phyloP scores from a whole-genome alignment of 805 yeast genomes.

The Huiozyma naganishii region DNA sequence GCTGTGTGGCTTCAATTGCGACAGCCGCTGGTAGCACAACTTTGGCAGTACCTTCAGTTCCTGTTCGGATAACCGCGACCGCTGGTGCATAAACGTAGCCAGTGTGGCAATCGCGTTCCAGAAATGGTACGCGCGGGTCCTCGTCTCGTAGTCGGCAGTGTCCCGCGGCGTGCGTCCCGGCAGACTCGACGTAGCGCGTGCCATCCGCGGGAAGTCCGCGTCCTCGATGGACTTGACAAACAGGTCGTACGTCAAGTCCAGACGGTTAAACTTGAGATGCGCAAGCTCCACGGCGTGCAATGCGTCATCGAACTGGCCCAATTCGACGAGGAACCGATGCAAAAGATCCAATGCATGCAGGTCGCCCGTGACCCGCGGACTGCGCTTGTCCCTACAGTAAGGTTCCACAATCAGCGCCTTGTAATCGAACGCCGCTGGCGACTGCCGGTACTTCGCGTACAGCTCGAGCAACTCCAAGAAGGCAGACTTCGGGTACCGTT shows the following conservation, averaged over 20 bases:
- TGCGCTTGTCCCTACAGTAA: slow-evolving; percentile 13
- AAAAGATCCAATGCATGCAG: slow-evolving; percentile 40
- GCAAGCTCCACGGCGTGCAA: slow-evolving; percentile 45
- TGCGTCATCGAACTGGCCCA: slow-evolving; percentile 33
- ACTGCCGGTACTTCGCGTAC: slow-evolving; percentile 22
- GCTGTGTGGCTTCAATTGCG: slow-evolving; percentile 38
- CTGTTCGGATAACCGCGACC: slow-evolving; percentile 29
- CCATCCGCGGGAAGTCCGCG: slow-evolving; percentile 41
- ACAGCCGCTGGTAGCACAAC: slow-evolving; percentile 50
- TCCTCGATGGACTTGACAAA: slow-evolving; percentile 39
- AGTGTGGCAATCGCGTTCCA: slow-evolving; percentile 45
- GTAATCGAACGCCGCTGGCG: slow-evolving; percentile 24
- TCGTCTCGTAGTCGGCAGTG: neutral
- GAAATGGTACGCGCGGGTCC: slow-evolving; percentile 30
- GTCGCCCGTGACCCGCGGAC: slow-evolving; percentile 33
- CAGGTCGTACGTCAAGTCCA: slow-evolving; percentile 43
- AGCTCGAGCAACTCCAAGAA: slow-evolving; percentile 34
- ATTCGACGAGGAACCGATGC: slow-evolving; percentile 33
- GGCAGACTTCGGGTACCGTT: slow-evolving; percentile 46
- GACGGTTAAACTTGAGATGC: slow-evolving; percentile 44
- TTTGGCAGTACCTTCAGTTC: slow-evolving; percentile 45
- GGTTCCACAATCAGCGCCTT: slow-evolving; percentile 21
- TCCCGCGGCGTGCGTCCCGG: slow-evolving; percentile 16
- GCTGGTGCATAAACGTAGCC: slow-evolving; percentile 34
- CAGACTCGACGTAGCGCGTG: slow-evolving; percentile 38